Base-by-base conservation (phyloP, 1,284 basidiomycete genomes). In the Apiotrichum porosum region DNA sequence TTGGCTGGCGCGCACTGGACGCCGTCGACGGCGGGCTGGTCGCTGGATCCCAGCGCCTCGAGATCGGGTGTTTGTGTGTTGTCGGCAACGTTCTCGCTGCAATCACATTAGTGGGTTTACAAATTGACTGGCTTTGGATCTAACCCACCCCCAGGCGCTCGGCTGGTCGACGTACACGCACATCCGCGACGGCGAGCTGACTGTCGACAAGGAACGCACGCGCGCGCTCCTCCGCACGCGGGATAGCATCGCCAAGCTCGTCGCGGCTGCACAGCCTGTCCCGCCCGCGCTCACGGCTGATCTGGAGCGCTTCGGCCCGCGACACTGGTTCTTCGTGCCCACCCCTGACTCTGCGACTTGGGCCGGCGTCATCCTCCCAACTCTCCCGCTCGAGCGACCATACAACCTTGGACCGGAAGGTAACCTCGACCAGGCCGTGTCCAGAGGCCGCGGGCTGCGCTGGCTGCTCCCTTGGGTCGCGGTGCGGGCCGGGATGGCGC, bases 1-100 rank as follows among this genome's bases (percentile, higher is more conserved):
- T 71, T 3, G 68, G 63, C 1, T 71, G 69, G 69, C 51, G 44
- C 24, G 52, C 46, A 28, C 44, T 69, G 13, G 67, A 69, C 52
- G n/a, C 34, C 2, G 54, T 50, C 15, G 45, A 46, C 15, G 56
- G 42, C 10, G 41, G 37, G 9, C 59, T 51, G 1, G 13, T 40
- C 10, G 26, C 35, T 6, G 44, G 39, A 6, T 6, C 23, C 8
- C 22, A 44, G 19, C 23, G 56, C 15, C 19, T 67, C 23, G 55
- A 54, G 17, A 49, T 63, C 1, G 66, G 55, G 1, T 24, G 53
- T 2, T 13, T 71, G 22, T 41, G 56, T 1, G 39, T 30, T 8
- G 33, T 66, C 3, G 67, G 67, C 3, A 9, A 46, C 13, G 9
- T 67, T 3, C 51, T 71, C 2, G 52, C 57, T 3, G 9, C 57